Evolutionary conservation across 73 alveolate genomes (phyloP).

Genomic region (Tetrahymena thermophila): DNA sequence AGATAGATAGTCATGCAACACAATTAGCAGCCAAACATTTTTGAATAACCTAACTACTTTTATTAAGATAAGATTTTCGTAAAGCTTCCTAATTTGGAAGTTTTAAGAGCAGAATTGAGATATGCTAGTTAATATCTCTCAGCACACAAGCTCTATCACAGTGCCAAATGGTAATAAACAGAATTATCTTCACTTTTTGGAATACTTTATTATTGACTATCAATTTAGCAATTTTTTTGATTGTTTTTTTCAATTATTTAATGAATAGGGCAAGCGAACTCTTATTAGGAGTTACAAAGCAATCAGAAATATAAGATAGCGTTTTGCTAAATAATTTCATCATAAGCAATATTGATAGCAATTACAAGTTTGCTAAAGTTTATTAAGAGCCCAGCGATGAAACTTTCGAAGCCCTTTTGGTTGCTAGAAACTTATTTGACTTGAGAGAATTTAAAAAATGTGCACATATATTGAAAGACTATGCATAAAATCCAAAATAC

Average conservation of each 20-base stretch:
- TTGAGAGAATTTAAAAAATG: constrained; percentile 88
- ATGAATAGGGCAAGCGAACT: constrained; percentile 47
- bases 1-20: neutral
- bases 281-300: constrained; percentile 44
- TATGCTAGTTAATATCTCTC: constrained; percentile 60
- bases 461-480: constrained; percentile 60
- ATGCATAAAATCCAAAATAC: constrained; percentile 59
- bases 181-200: constrained; percentile 14
- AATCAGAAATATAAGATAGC: constrained; percentile 27
- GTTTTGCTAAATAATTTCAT: constrained; percentile 20
- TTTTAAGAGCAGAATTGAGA: constrained; percentile 62
- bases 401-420: constrained; percentile 63
- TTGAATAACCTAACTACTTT: neutral
- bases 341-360: constrained; percentile 48
- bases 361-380: constrained; percentile 50
- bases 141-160: constrained; percentile 66
- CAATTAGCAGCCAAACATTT: neutral
- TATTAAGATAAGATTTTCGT: constrained; percentile 13
- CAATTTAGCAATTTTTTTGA: neutral
- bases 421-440: constrained; percentile 84
- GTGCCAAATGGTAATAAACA: constrained; percentile 61
- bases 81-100: constrained; percentile 9
- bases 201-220: constrained; percentile 2
- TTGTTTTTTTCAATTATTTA: neutral
- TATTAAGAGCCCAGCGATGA: constrained; percentile 61